phyloP scores from a whole-genome alignment of 805 yeast genomes.

The Metschnikowia reukaufii region DNA sequence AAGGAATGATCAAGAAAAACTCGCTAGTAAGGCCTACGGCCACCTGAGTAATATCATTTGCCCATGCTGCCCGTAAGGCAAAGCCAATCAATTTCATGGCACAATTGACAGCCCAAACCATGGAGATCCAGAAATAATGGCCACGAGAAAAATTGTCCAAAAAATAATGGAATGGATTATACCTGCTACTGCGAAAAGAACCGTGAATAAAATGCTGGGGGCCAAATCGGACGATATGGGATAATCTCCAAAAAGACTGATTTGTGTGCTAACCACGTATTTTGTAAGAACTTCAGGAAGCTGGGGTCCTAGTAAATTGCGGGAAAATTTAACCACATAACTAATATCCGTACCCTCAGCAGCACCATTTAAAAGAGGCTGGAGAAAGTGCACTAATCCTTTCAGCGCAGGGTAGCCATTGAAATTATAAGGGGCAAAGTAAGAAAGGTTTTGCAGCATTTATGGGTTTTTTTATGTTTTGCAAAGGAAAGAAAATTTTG shows the following conservation, averaged over 20 bases:
- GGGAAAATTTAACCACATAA: constrained; percentile 8
- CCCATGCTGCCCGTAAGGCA: constrained; percentile 20
- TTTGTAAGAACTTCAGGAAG: constrained; percentile 14
- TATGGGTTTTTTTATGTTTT: not conserved
- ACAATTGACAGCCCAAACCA: constrained; percentile 21
- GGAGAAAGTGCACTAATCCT: constrained; percentile 17
- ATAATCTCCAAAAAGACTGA: constrained; percentile 23
- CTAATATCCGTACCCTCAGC: constrained; percentile 19
- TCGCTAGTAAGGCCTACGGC: constrained; percentile 20
- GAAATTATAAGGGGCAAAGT: constrained; percentile 18
- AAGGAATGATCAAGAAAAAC: constrained; percentile 20
- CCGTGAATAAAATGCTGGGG: constrained; percentile 21
- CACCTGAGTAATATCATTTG: constrained; percentile 16
- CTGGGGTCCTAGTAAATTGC: constrained; percentile 14
- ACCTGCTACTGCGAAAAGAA: constrained; percentile 17
- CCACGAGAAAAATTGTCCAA: constrained; percentile 20
- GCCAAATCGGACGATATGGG: constrained; percentile 19
- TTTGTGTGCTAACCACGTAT: constrained; percentile 18
- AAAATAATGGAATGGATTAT: constrained; percentile 20
- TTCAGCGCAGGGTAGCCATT: constrained; percentile 20
- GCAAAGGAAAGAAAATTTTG: too few relatives aligned
- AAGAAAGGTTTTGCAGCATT: constrained; percentile 7
- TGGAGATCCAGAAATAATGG: constrained; percentile 23
- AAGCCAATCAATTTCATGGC: constrained; percentile 18
- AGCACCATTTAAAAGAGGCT: constrained; percentile 14